Evolutionary conservation across 345 rosid species (phyloP).

Genomic region (Eucalyptus sideroxylon): DNA sequence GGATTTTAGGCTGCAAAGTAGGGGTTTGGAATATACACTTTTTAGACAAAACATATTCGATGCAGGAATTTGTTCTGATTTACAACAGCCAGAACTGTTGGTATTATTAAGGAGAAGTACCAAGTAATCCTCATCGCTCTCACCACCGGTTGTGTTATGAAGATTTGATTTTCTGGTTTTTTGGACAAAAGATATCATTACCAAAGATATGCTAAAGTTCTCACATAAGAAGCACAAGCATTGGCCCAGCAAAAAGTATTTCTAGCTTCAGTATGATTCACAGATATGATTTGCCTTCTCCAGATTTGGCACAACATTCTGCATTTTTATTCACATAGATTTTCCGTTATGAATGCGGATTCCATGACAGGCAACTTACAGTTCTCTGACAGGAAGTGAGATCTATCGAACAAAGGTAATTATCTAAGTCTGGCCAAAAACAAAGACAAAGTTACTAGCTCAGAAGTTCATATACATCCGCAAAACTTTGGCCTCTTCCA

Average conservation of each 20-base stretch:
- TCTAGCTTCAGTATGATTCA: neutral
- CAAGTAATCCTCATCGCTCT: neutral
- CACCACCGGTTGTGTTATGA: neutral
- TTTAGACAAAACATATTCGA: too few species aligned
- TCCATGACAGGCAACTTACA: neutral
- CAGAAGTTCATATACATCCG: neutral
- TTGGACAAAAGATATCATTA: neutral
- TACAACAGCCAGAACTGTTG: neutral
- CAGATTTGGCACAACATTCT: neutral
- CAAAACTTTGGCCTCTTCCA: neutral
- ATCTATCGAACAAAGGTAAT: neutral
- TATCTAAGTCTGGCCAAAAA: neutral
- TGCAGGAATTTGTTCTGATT: too few species aligned
- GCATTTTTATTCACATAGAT: neutral
- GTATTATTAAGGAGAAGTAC: neutral
- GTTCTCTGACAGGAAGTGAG: neutral
- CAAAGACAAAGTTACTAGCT: neutral
- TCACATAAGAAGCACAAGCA: neutral
- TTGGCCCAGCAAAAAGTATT: neutral
- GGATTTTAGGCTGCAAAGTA: neutral
- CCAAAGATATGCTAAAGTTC: neutral
- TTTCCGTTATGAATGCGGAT: neutral
- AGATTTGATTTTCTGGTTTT: neutral
- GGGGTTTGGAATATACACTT: neutral
- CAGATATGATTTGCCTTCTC: neutral